Base-by-base conservation (phyloP, 176 grass and related monocot species). In the Aegilops speltoides region DNA sequence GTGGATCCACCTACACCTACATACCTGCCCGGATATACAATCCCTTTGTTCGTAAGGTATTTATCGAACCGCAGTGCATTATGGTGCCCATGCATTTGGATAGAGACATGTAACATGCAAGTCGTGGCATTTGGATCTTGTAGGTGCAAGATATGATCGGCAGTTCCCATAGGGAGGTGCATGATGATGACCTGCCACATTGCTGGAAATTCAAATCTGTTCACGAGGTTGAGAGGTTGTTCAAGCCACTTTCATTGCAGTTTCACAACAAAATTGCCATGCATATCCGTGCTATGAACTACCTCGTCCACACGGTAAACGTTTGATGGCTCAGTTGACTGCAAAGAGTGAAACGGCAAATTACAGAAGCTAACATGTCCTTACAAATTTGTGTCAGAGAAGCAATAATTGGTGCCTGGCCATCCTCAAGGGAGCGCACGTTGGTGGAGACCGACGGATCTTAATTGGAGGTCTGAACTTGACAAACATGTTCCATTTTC, bases 171-270 rank as follows among this genome's bases (percentile, higher is more conserved):
- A 6, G 15, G 1, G 1, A 52, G 48, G 48, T 52, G 48, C 48
- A 52, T 52, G 48, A 52, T 52, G 4, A 52, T 52, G 48, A 52
- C 15, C 79, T 96, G 64, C 63, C 97, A 61, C 77, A 93, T 22
- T 99, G 97, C 83, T 96, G 94, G 97, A 94, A 92, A 91, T 92
- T 92, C 88, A 91, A 88, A 84, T 89, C 91, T 32, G 79, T 94
- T 0, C 45, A 56, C 28, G 96, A 98, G 16, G 75, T 89, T 26
- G 92, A 86, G 71, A 94, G 89, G 81, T 66, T 89, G 45, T 95
- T 94, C 82, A 92, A 88, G 78, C 26, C 90, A 43, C 77, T 94
- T 45, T 6, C 68, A 62, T 76, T 98, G 43, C 88, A 66, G 86
- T 96, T 98, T 73, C 64, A 67, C 11, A 92, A 88, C 56, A 89